Conservation (phyloP, 306 rosid species). For the Ochetophila trinervis region DNA sequence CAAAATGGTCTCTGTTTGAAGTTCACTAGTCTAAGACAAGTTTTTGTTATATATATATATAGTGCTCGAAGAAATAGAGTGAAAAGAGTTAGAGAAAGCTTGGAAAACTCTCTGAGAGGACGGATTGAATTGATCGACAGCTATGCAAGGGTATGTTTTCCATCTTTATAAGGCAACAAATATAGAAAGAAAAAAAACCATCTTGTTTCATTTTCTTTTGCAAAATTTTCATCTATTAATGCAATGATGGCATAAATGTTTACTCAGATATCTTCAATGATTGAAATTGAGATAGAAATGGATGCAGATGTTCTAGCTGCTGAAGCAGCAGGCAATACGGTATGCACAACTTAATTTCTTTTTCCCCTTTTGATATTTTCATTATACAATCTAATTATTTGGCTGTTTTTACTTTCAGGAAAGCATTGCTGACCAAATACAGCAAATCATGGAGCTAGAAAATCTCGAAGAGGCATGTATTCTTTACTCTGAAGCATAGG, state of each 20-base stretch:
- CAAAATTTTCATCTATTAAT: constrained; percentile 19
- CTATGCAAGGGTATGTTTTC: constrained; percentile 75
- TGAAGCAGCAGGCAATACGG: constrained; percentile 78
- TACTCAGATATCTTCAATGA: constrained; percentile 84
- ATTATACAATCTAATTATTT: neutral
- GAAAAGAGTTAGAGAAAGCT: constrained; percentile 74
- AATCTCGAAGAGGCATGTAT: constrained; percentile 81
- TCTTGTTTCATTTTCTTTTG: constrained; percentile 10
- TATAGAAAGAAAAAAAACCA: neutral
- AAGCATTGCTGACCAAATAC: constrained; percentile 76
- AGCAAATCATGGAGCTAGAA: constrained; percentile 93
- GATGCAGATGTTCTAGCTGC: constrained; percentile 89
- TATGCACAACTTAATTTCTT: constrained; percentile 28
- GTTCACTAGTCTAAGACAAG: constrained; percentile 14
- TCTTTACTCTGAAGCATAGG: neutral
- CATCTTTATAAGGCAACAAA: constrained; percentile 9
- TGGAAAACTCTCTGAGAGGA: constrained; percentile 76
- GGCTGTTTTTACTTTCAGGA: constrained; percentile 45
- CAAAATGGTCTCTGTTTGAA: constrained; percentile 1
- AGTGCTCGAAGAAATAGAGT: constrained; percentile 76
- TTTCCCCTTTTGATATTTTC: constrained; percentile 10
- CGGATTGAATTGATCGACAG: constrained; percentile 81
- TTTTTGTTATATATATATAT: constrained; percentile 21
- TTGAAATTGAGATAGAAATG: constrained; percentile 95
- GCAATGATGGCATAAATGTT: constrained; percentile 14